These are phyloP conservation scores for Blastobotrys proliferans DNA, from an alignment of 1,139 yeast species.

Conservation along the genomic window DNA sequence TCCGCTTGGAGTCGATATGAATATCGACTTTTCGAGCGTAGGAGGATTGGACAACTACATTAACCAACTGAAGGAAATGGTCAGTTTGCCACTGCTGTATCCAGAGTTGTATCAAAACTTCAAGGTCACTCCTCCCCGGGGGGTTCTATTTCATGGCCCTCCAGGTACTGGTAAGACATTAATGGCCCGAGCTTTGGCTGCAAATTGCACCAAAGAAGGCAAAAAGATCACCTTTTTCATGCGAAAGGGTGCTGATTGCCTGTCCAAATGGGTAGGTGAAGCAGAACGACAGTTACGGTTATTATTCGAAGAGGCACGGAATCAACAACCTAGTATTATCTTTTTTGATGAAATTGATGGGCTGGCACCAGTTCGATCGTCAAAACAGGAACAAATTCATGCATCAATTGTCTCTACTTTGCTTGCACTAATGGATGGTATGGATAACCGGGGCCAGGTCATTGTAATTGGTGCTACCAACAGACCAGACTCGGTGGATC, in stretches of 20 bases:
- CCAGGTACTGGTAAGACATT: constrained; percentile 99
- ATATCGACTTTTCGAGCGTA: constrained; percentile 81
- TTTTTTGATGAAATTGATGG: constrained; percentile 98
- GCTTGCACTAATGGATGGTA: constrained; percentile 96
- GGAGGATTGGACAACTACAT: constrained; percentile 94
- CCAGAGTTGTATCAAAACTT: constrained; percentile 93
- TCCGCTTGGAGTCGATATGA: constrained; percentile 91
- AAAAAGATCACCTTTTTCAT: constrained; percentile 91
- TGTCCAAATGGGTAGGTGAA: constrained; percentile 99
- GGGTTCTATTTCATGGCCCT: constrained; percentile 97
- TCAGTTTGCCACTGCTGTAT: constrained; percentile 83
- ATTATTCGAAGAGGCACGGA: constrained; percentile 91
- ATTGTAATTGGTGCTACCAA: constrained; percentile 98
- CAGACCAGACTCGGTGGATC: constrained; percentile 96
- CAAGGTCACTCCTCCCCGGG: constrained; percentile 93
- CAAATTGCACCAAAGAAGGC: constrained; percentile 75
- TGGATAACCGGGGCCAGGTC: constrained; percentile 96
- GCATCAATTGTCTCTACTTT: constrained; percentile 95
- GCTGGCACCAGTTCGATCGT: constrained; percentile 93
- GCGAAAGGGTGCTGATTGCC: constrained; percentile 98
- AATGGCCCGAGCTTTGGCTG: constrained; percentile 97
- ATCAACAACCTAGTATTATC: constrained; percentile 91
- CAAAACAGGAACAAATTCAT: constrained; percentile 96
- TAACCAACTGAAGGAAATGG: constrained; percentile 94
- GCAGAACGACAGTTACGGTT: constrained; percentile 92